Evolutionary conservation across 345 rosid species (phyloP).

Genomic region (Hypericum androsaemum): DNA sequence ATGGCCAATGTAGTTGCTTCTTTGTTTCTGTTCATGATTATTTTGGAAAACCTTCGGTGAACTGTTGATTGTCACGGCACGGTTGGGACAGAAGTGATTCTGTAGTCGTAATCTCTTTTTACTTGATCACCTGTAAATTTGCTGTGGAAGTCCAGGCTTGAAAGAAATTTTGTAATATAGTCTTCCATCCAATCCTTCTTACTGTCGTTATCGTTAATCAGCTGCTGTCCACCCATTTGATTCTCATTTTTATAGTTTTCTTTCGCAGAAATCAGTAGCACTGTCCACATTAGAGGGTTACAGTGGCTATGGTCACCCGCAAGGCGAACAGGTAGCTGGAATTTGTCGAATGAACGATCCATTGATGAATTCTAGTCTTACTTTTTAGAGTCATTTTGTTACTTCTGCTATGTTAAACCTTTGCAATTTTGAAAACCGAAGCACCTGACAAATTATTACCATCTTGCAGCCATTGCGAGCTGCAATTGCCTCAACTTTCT

Average conservation of each 20-base stretch:
- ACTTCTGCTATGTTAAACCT: no score
- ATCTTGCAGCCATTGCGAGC: constrained; percentile 64
- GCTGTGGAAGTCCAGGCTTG: no score
- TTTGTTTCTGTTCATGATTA: constrained; percentile 2
- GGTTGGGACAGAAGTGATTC: background rate
- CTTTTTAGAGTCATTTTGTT: no score
- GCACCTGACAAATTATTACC: background rate
- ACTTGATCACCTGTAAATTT: no score
- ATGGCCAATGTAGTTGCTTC: constrained; percentile 47
- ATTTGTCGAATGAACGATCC: no score
- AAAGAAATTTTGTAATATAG: no score
- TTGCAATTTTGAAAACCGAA: constrained; percentile 1
- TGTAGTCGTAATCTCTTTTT: no score
- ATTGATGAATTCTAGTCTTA: no score
- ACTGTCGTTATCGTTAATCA: no score
- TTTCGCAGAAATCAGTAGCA: constrained; percentile 56
- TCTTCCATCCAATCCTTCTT: no score
- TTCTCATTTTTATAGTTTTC: background rate
- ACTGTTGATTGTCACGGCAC: no score
- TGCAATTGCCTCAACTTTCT: constrained; percentile 68
- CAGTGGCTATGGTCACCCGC: constrained; percentile 92
- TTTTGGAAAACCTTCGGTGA: background rate
- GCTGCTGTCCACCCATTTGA: background rate
- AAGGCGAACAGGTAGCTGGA: constrained; percentile 69
- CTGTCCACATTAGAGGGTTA: constrained; percentile 80